phyloP scores from a whole-genome alignment of 164 flowering plant genomes.

The Warburgia ugandensis region DNA sequence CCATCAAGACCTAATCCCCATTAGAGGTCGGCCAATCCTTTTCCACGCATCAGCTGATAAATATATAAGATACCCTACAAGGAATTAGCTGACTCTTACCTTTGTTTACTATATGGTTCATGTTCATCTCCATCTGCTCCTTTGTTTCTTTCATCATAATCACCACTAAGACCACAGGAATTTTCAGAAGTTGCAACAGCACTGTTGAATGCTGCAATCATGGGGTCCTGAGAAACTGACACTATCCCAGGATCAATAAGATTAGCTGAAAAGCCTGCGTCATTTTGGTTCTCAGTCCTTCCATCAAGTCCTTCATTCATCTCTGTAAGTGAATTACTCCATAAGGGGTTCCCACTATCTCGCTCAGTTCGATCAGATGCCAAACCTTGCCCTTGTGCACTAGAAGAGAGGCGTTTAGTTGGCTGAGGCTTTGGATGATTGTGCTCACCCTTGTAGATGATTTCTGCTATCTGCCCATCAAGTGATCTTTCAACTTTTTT shows the following conservation, averaged over 20 bases:
- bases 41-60: neutral
- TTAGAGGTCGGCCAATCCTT: no score
- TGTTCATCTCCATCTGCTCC: conserved; percentile 40
- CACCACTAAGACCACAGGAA: conserved; percentile 58
- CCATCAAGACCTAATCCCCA: no score
- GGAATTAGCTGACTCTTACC: conserved; percentile 48
- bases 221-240: conserved; percentile 24
- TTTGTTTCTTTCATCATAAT: conserved; percentile 51
- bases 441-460: conserved; percentile 94
- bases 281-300: conserved; percentile 33
- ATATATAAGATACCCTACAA: no score
- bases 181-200: conserved; percentile 33
- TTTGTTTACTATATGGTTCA: conserved; percentile 60
- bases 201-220: conserved; percentile 20
- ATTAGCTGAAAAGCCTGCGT: conserved; percentile 20
- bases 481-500: conserved; percentile 88
- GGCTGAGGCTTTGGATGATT: conserved; percentile 79
- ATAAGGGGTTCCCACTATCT: conserved; percentile 21
- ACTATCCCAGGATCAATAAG: conserved; percentile 24
- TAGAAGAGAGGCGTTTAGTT: conserved; percentile 39
- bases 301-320: conserved; percentile 38
- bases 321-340: conserved; percentile 23
- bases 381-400: conserved; percentile 27
- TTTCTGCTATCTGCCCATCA: conserved; percentile 86
- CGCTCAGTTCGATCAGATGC: conserved; percentile 33